Evolutionary conservation across 371 early-diverging fungal genomes (phyloP).

Genomic region (Zopfochytrium polystomum): DNA sequence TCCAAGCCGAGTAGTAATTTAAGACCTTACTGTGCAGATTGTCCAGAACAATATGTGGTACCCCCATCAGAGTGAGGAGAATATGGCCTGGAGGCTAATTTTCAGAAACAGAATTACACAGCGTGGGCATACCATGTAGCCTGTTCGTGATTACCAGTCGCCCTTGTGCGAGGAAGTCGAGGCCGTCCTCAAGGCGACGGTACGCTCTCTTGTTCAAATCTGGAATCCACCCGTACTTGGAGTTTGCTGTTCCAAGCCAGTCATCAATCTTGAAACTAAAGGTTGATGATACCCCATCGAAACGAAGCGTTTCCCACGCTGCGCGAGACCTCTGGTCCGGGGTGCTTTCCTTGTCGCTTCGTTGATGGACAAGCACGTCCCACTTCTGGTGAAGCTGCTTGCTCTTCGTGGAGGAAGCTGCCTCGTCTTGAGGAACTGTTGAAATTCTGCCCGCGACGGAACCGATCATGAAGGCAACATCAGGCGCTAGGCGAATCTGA

Average conservation of each 20-base stretch:
- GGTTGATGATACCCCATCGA: not conserved
- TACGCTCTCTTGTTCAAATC: not conserved
- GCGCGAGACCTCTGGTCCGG: not conserved
- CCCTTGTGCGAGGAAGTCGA: not conserved
- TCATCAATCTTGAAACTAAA: not conserved
- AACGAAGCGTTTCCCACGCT: not conserved
- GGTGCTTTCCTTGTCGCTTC: not conserved
- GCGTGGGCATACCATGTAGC: slow-evolving; percentile 4
- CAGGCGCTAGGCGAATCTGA: not conserved
- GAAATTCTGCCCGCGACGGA: not conserved
- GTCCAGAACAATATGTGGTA: slow-evolving; percentile 4
- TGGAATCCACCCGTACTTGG: not conserved
- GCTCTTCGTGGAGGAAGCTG: not conserved
- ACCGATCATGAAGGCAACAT: slow-evolving; percentile 1
- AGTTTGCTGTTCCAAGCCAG: not conserved
- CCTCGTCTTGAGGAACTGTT: not conserved
- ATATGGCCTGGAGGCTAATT: slow-evolving; percentile 2
- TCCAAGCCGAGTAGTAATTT: slow-evolving; percentile 5
- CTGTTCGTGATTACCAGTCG: slow-evolving; percentile 3
- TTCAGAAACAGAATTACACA: not conserved
- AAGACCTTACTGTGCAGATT: slow-evolving; percentile 4
- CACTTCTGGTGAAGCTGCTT: not conserved
- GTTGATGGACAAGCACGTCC: slow-evolving; percentile 1
- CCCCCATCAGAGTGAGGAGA: slow-evolving; percentile 5
- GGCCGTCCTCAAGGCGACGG: not conserved